Percentiles rank a stretch among this genome's conserved stretches.
phyloP scores from a whole-genome alignment of 164 flowering plant genomes.

The Saururus chinensis region DNA sequence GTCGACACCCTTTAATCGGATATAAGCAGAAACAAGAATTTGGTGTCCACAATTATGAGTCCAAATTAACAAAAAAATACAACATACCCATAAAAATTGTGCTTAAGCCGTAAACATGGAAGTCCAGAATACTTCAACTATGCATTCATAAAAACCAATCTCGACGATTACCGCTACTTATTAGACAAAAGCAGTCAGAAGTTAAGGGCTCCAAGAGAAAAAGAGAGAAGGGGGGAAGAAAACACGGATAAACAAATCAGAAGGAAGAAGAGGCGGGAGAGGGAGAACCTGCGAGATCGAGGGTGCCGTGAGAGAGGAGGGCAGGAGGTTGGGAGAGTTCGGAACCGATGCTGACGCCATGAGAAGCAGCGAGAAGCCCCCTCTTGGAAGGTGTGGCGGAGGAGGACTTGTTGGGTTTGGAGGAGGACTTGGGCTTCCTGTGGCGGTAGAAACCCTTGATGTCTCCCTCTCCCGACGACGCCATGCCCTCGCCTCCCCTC shows the following conservation, averaged over 20 bases:
- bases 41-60: too few species aligned
- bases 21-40: too few species aligned
- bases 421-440: conserved; percentile 35
- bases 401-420: conserved; percentile 6
- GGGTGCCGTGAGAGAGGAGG: conserved; percentile 41
- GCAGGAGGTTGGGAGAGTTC: conserved; percentile 34
- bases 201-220: too few species aligned
- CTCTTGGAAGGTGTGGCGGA: background rate
- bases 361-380: background rate
- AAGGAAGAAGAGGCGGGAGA: background rate
- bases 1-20: too few species aligned
- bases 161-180: too few species aligned
- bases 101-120: too few species aligned
- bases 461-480: conserved; percentile 32
- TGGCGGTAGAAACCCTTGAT: conserved; percentile 65
- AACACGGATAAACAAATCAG: background rate
- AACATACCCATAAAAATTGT: too few species aligned
- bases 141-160: too few species aligned
- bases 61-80: too few species aligned
- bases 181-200: too few species aligned
- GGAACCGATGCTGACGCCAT: conserved; percentile 30
- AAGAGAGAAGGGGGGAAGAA: too few species aligned
- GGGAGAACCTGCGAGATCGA: conserved; percentile 40
- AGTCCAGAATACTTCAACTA: too few species aligned
- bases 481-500: background rate